These are phyloP conservation scores for Trichosporon coremiiforme DNA, from an alignment of 1,284 basidiomycete genomes.

Conservation along the genomic window DNA sequence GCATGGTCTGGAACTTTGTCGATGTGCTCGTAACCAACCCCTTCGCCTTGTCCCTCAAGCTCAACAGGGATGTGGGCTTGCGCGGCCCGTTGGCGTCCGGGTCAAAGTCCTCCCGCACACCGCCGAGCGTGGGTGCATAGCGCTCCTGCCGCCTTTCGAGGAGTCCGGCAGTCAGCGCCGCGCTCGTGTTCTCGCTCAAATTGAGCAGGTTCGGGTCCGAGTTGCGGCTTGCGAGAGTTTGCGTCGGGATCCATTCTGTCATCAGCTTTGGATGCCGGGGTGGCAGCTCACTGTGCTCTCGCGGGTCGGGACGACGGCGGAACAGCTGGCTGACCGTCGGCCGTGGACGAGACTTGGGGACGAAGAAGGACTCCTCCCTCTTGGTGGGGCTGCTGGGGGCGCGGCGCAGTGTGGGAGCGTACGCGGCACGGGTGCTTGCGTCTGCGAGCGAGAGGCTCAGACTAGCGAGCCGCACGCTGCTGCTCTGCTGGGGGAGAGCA, in stretches of 20 bases:
- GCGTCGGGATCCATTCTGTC: not conserved
- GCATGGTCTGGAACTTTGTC: constrained; percentile 18
- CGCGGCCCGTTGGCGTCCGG: constrained; percentile 27
- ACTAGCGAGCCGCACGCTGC: constrained; percentile 22
- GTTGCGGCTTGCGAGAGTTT: not conserved
- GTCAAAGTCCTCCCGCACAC: constrained; percentile 7
- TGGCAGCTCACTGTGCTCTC: not conserved
- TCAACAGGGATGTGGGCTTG: constrained; percentile 46
- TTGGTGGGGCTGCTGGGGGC: not conserved
- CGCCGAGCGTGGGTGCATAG: not conserved
- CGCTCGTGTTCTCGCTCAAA: not conserved
- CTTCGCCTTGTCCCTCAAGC: constrained; percentile 45
- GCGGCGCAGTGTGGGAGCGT: not conserved
- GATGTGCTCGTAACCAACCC: constrained; percentile 31
- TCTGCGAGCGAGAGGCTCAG: not conserved
- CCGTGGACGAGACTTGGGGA: not conserved
- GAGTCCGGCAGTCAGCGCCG: not conserved
- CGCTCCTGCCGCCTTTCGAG: constrained; percentile 1
- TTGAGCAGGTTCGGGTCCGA: constrained; percentile 14
- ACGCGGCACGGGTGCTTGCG: constrained; percentile 5
- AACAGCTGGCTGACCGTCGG: constrained; percentile 7
- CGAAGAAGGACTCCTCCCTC: not conserved
- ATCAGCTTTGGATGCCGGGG: not conserved
- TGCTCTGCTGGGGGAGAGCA: constrained; percentile 25
- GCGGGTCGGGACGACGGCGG: constrained; percentile 5